Base-by-base conservation (phyloP, 179 eudicot species). In the Beta macrorhiza region DNA sequence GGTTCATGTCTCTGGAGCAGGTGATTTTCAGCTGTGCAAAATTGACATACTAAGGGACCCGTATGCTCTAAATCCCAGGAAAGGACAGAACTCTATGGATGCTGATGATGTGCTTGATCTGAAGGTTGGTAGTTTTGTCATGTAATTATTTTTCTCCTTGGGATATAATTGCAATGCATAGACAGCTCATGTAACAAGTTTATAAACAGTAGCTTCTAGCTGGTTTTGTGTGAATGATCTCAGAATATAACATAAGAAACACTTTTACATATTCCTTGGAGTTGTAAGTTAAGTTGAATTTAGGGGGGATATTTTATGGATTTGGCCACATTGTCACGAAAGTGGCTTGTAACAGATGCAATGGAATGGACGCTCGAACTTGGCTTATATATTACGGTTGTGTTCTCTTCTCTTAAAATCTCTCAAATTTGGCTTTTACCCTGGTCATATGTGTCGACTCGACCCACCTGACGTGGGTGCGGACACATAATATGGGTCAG, bases 1-100 rank as follows among this genome's bases (percentile, higher is more conserved):
- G 99, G 94, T 97, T 68, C 98, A 97, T 84, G 90, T 97, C 70
- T 85, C 99, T 81, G 99, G 99, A 79, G 98, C 95, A 32, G 99
- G 99, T 81, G 99, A 97, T 85, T 97, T 84, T 89, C 98, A 90
- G 83, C 75, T 97, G 72, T 79, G 88, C 83, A 90, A 90, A 86
- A 88, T 92, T 83, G 98, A 97, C 79, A 83, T 92, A 81, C 88
- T 97, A 44, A 92, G 82, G 83, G 98, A 97, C 83, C 98, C 98
- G 13, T 88, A 87, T 79, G 85, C 93, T 25, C 76, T 97, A 74
- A 93, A 88, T 86, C 85, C 88, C 49, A 93, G 91, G 81, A 94
- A 97, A 90, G 97, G 85, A 72, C 89, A 82, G 61, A 92, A 94
- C 80, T 52, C 82, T 12, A 97, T 97, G 99, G 98, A 97, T 80